Evolutionary conservation across 73 alveolate species (phyloP).

Genomic region (Effrenium voratum): DNA sequence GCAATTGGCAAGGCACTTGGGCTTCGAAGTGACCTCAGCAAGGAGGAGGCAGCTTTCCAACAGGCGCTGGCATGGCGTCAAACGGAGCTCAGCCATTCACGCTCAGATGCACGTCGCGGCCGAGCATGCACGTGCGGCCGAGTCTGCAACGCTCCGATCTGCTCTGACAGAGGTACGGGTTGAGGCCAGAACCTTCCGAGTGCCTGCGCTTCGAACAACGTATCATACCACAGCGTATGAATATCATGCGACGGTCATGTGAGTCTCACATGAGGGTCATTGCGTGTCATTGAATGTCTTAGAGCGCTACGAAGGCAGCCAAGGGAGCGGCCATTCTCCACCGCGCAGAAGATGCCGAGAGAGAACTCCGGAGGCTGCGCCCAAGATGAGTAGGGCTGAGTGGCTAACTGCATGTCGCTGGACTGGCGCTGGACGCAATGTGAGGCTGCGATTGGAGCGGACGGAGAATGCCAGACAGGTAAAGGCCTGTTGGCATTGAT

Average conservation of each 20-base stretch:
- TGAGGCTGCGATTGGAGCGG: conserved; percentile 51
- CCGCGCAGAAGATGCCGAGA: conserved; percentile 71
- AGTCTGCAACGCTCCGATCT: conserved; percentile 74
- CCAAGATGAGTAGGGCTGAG: not conserved
- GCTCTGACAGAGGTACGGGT: conserved; percentile 84
- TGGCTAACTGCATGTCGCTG: not conserved
- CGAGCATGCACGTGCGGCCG: conserved; percentile 66
- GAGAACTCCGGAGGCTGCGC: conserved; percentile 64
- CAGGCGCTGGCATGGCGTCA: conserved; percentile 9
- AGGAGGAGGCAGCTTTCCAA: conserved; percentile 53
- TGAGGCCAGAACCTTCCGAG: not conserved
- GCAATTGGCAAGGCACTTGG: conserved; percentile 16
- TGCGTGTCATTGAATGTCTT: too few relatives aligned
- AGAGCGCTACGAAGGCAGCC: too few relatives aligned
- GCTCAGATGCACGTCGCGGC: conserved; percentile 60
- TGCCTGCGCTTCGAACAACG: not conserved
- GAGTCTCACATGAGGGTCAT: too few relatives aligned
- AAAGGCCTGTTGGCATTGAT: not conserved
- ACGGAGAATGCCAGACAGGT: conserved; percentile 23
- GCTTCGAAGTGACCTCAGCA: conserved; percentile 50
- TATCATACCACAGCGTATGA: too few relatives aligned
- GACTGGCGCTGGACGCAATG: not conserved
- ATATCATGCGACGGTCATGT: too few relatives aligned
- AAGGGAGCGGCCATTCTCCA: conserved; percentile 43
- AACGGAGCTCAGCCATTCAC: too few relatives aligned